These are phyloP conservation scores for Phylloboletellus chloephorus DNA, from an alignment of 1,284 basidiomycete genomes.

Conservation along the genomic window DNA sequence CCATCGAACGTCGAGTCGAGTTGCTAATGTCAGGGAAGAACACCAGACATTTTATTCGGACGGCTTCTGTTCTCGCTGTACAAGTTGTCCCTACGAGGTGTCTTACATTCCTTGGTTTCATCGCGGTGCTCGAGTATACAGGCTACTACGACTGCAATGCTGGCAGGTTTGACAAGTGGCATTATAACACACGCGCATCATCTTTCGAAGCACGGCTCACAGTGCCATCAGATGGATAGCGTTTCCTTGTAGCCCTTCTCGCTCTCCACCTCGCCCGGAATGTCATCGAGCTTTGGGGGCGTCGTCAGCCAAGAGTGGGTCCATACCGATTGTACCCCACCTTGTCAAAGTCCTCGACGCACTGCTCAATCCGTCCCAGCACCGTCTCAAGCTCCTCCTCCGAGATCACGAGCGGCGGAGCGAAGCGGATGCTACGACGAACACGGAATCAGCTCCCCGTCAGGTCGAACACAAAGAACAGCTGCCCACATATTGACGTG, in stretches of 20 bases:
- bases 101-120: slow-evolving; percentile 33
- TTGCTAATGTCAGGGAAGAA: slow-evolving; percentile 44
- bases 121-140: slow-evolving; percentile 14
- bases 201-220: background rate
- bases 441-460: slow-evolving; percentile 3
- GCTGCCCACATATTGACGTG: slow-evolving; percentile 85
- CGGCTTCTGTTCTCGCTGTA: slow-evolving; percentile 30
- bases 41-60: slow-evolving; percentile 48
- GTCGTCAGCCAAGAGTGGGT: slow-evolving; percentile 4
- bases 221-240: slow-evolving; percentile 28
- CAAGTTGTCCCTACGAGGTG: slow-evolving; percentile 52
- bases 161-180: slow-evolving; percentile 1
- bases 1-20: slow-evolving; percentile 41
- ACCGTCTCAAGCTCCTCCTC: slow-evolving; percentile 79
- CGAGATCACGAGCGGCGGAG: slow-evolving; percentile 89
- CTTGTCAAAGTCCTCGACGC: slow-evolving; percentile 77
- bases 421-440: slow-evolving; percentile 77
- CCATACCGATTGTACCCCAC: no score
- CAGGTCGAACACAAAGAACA: slow-evolving; percentile 4
- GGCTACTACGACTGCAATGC: slow-evolving; percentile 1
- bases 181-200: background rate
- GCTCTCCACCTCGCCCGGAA: slow-evolving; percentile 63
- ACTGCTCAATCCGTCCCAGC: slow-evolving; percentile 72
- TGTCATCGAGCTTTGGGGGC: slow-evolving; percentile 52
- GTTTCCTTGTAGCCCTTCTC: slow-evolving; percentile 50